These are phyloP conservation scores for Aspergillus nidulans DNA, from an alignment of 495 filamentous ascomycete species.

Conservation along the genomic window DNA sequence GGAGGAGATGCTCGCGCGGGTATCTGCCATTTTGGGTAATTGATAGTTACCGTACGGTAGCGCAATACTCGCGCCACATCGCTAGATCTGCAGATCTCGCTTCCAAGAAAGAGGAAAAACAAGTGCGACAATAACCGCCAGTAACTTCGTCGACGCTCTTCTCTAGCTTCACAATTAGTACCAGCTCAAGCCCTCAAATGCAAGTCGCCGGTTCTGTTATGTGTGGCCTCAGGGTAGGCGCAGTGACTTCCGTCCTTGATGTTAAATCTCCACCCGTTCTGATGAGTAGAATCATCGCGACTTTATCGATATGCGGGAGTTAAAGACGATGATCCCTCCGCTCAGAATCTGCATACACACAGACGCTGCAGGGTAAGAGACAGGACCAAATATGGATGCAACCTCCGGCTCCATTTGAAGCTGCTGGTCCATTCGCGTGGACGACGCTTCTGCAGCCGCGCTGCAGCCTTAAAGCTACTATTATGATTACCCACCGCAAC, in stretches of 20 bases:
- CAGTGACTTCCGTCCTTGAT: background rate
- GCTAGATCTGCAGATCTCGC: background rate
- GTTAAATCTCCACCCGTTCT: background rate
- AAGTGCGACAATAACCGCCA: background rate
- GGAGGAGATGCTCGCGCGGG: background rate
- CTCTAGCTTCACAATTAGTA: background rate
- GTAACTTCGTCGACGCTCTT: background rate
- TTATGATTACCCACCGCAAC: constrained; percentile 13
- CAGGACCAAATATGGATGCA: background rate
- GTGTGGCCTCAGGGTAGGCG: background rate
- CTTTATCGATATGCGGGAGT: background rate
- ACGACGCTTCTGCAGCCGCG: constrained; percentile 12
- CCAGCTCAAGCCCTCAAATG: background rate
- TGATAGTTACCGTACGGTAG: too few relatives aligned
- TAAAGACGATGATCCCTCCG: constrained; percentile 2
- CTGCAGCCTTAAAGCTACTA: constrained; percentile 14
- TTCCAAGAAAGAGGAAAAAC: background rate
- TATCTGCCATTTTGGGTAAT: background rate
- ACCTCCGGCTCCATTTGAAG: constrained; percentile 1
- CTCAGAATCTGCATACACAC: background rate
- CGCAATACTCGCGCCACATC: background rate
- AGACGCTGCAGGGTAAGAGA: background rate
- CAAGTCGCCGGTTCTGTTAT: background rate
- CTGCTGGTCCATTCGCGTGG: constrained; percentile 12
- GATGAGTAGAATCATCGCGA: constrained; percentile 1